Conservation (phyloP, 257 asterid genomes). For the Ehretia macrophylla region DNA sequence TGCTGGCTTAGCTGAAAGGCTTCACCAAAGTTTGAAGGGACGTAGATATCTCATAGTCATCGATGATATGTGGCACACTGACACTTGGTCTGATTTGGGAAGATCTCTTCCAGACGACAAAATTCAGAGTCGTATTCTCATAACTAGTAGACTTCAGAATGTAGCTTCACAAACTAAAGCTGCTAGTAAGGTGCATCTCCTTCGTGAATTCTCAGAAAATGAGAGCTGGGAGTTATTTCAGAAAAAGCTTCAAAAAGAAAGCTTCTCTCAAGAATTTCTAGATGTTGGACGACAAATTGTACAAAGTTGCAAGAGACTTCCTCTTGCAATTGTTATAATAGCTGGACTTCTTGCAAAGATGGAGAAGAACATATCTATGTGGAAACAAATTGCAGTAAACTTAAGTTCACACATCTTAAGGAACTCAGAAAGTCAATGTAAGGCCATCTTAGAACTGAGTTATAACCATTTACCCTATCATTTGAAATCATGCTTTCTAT, state of each 20-base stretch:
- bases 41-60: neutral
- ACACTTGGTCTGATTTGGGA: rapidly evolving
- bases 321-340: conserved; percentile 2
- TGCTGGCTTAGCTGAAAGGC: neutral
- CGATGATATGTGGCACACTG: neutral
- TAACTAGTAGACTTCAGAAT: neutral
- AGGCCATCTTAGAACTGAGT: conserved; percentile 6
- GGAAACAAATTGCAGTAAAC: neutral
- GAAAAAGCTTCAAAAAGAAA: neutral
- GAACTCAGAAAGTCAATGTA: neutral
- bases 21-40: neutral
- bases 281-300: neutral
- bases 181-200: neutral
- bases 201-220: neutral
- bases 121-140: neutral
- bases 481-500: neutral
- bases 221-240: conserved; percentile 8
- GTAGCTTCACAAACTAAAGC: rapidly evolving
- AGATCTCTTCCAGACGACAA: neutral
- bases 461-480: neutral
- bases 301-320: neutral
- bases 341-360: neutral
- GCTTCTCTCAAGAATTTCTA: neutral
- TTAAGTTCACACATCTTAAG: neutral
- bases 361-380: neutral